Percentiles rank a stretch among this genome's conserved stretches.
Evolutionary conservation across 192 early-diverging fungal genomes (phyloP).

Genomic region (Pecoramyces ruminantium): DNA sequence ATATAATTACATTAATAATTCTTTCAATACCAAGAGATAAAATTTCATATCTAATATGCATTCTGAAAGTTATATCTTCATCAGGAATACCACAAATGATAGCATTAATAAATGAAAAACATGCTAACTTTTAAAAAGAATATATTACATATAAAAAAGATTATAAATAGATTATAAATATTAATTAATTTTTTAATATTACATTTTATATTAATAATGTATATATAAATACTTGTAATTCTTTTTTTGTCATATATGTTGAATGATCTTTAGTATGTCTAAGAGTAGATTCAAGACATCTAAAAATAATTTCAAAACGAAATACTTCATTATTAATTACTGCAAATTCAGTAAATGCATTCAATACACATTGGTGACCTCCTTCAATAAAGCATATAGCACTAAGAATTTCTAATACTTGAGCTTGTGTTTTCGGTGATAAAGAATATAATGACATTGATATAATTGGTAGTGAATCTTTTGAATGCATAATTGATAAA

Average conservation of each 20-base stretch:
- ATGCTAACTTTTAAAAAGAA: conserved; percentile 10
- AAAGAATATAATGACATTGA: conserved; percentile 25
- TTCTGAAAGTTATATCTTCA: conserved; percentile 22
- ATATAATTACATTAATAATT: conserved; percentile 28
- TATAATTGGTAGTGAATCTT: conserved; percentile 19
- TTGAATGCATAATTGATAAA: conserved; percentile 22
- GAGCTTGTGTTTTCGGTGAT: conserved; percentile 14
- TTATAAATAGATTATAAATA: too few species aligned
- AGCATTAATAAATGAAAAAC: conserved; percentile 39
- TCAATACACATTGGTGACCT: conserved; percentile 23
- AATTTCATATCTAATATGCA: conserved; percentile 34
- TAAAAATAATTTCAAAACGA: conserved; percentile 21
- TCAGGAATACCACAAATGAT: conserved; percentile 23
- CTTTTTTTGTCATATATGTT: neutral
- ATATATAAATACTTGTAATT: neutral
- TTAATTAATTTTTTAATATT: too few species aligned
- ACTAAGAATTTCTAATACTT: conserved; percentile 34
- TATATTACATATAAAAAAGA: neutral
- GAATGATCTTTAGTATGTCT: neutral
- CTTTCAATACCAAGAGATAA: conserved; percentile 20
- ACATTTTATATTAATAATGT: too few species aligned
- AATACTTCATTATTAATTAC: conserved; percentile 11
- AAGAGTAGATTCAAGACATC: neutral
- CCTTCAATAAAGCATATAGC: conserved; percentile 37
- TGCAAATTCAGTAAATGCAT: conserved; percentile 18